These are phyloP conservation scores for Ophiocordyceps sinensis DNA, from an alignment of 2,329 filamentous ascomycete species.

Conservation along the genomic window DNA sequence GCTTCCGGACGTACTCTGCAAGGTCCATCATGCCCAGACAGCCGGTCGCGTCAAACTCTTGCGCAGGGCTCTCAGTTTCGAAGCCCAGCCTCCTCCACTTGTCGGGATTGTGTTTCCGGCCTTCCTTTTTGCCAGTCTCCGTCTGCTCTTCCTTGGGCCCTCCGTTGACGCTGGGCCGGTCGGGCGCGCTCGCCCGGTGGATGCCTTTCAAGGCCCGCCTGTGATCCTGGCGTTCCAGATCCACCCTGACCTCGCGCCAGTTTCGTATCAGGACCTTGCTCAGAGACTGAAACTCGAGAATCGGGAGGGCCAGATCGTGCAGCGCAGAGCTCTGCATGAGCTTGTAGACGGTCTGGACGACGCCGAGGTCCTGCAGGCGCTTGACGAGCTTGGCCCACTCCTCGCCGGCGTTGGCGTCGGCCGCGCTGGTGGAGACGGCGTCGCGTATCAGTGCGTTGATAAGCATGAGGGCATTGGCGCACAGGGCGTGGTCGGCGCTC, in stretches of 20 bases:
- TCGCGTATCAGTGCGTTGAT: conserved; percentile 94
- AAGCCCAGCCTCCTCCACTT: conserved; percentile 93
- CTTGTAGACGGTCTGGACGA: conserved; percentile 81
- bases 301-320: conserved; percentile 76
- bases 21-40: conserved; percentile 97
- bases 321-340: conserved; percentile 91
- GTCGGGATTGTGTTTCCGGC: conserved; percentile 57
- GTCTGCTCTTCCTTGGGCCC: conserved; percentile 20
- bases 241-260: conserved; percentile 75
- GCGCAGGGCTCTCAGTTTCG: conserved; percentile 71
- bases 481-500: conserved; percentile 87
- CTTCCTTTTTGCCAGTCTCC: conserved; percentile 27
- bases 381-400: conserved; percentile 97
- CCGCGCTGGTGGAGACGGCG: conserved; percentile 61
- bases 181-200: conserved; percentile 67
- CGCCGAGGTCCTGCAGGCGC: conserved; percentile 76
- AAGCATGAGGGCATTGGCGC: conserved; percentile 86
- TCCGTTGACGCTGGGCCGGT: conserved; percentile 26
- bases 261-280: conserved; percentile 78
- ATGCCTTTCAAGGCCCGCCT: conserved; percentile 73
- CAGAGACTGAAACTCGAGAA: conserved; percentile 85
- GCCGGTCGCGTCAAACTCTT: conserved; percentile 73
- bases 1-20: conserved; percentile 81
- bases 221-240: conserved; percentile 79
- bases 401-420: conserved; percentile 28